A percentile compares a stretch with the other conserved stretches of the same genome.
Evolutionary conservation across 352 stramenopile species (phyloP).

Genomic region (Pythium sukuiense): DNA sequence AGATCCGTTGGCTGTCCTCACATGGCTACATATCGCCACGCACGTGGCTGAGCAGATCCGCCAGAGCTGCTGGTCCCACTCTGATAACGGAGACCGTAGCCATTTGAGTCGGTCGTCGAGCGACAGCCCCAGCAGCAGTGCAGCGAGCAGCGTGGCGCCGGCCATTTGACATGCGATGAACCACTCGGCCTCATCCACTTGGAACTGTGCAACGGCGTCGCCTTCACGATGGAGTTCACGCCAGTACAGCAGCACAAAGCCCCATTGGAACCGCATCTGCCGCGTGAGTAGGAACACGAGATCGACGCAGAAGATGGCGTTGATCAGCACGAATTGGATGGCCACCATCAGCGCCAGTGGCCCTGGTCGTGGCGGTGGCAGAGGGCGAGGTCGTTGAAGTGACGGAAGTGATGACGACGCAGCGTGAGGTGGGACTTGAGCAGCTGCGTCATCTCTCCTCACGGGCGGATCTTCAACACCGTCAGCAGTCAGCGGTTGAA

Average conservation of each 20-base stretch:
- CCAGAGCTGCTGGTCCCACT: constrained; percentile 46
- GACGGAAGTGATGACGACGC: neutral
- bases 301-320: constrained; percentile 34
- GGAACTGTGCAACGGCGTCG: constrained; percentile 37
- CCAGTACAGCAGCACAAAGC: constrained; percentile 49
- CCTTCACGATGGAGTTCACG: constrained; percentile 29
- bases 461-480: constrained; percentile 6
- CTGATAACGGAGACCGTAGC: constrained; percentile 40
- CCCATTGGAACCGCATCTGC: constrained; percentile 51
- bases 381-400: constrained; percentile 33
- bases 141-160: constrained; percentile 30
- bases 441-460: neutral
- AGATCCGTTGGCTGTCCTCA: neutral
- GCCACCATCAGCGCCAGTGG: constrained; percentile 15
- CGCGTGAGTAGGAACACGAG: constrained; percentile 53
- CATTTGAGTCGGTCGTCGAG: constrained; percentile 35
- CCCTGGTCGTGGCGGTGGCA: neutral
- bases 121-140: constrained; percentile 36
- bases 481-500: constrained; percentile 3
- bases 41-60: neutral
- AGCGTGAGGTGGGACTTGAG: neutral
- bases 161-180: constrained; percentile 35
- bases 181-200: constrained; percentile 50
- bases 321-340: constrained; percentile 16
- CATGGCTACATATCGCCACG: constrained; percentile 21